Percentiles rank a stretch among this genome's conserved stretches.
Evolutionary conservation across 2,329 filamentous ascomycete species (phyloP).

Genomic region (Emericellopsis cladophorae): DNA sequence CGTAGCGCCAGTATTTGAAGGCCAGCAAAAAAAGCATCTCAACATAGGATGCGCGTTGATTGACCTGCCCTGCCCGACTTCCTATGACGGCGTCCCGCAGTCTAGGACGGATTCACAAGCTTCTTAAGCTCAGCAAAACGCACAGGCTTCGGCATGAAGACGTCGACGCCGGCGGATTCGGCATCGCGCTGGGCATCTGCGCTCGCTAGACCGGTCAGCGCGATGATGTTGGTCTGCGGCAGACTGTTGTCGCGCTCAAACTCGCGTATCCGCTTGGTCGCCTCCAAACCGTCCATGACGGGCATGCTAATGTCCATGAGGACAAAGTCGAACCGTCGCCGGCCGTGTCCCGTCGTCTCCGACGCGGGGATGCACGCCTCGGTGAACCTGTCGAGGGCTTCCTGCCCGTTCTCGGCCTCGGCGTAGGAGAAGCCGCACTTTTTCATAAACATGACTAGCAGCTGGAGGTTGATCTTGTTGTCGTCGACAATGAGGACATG

Average conservation of each 20-base stretch:
- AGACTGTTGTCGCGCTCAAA: slow-evolving; percentile 28
- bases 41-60: too few species aligned
- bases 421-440: slow-evolving; percentile 26
- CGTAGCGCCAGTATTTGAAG: too few species aligned
- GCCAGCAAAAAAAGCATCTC: too few species aligned
- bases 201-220: slow-evolving; percentile 38
- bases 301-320: slow-evolving; percentile 44
- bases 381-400: slow-evolving; percentile 31
- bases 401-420: slow-evolving; percentile 31
- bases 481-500: slow-evolving; percentile 24
- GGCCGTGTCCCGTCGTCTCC: not conserved
- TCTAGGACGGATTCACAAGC: slow-evolving; percentile 8
- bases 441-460: slow-evolving; percentile 26
- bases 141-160: slow-evolving; percentile 39
- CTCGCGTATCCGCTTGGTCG: slow-evolving; percentile 33
- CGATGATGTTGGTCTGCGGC: slow-evolving; percentile 31
- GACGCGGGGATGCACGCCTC: slow-evolving; percentile 7
- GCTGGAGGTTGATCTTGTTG: slow-evolving; percentile 27
- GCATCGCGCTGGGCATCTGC: slow-evolving; percentile 34
- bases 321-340: slow-evolving; percentile 17
- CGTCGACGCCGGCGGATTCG: slow-evolving; percentile 31
- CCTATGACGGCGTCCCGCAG: too few species aligned
- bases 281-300: slow-evolving; percentile 35
- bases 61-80: too few species aligned
- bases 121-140: slow-evolving; percentile 26